These are phyloP conservation scores for Leccinum obscurum DNA, from an alignment of 768 basidiomycete species.

Conservation along the genomic window DNA sequence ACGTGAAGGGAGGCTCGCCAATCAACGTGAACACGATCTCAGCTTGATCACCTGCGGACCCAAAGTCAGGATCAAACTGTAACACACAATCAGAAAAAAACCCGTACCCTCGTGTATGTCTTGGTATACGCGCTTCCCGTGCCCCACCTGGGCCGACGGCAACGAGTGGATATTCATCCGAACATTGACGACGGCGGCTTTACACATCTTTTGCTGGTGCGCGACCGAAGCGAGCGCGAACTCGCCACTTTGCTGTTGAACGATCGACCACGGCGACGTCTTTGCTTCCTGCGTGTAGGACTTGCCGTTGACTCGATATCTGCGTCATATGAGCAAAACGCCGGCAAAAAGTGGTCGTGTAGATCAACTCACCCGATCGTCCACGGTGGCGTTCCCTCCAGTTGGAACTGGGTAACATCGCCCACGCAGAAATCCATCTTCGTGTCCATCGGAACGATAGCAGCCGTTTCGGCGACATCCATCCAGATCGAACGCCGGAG, in stretches of 20 bases:
- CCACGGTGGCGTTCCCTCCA: slow-evolving; percentile 95
- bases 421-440: slow-evolving; percentile 86
- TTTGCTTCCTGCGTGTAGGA: slow-evolving; percentile 70
- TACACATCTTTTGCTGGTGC: slow-evolving; percentile 91
- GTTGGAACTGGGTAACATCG: slow-evolving; percentile 85
- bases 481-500: slow-evolving; percentile 68
- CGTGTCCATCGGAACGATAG: slow-evolving; percentile 82
- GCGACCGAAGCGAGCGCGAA: slow-evolving; percentile 88
- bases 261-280: slow-evolving; percentile 80
- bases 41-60: slow-evolving; percentile 75
- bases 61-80: background rate
- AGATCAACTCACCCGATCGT: slow-evolving; percentile 62
- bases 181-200: slow-evolving; percentile 76
- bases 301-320: slow-evolving; percentile 82
- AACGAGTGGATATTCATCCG: slow-evolving; percentile 74
- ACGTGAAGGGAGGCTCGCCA: slow-evolving; percentile 94
- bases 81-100: background rate
- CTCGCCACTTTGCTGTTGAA: slow-evolving; percentile 78
- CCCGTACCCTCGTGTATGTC: slow-evolving; percentile 85
- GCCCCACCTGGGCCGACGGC: slow-evolving; percentile 86
- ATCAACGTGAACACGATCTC: slow-evolving; percentile 88
- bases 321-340: slow-evolving; percentile 31
- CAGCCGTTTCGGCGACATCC: slow-evolving; percentile 95
- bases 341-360: background rate
- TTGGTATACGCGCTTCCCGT: slow-evolving; percentile 78